Conservation (phyloP, 305 asterid genomes). For the Solanum hybrid region DNA sequence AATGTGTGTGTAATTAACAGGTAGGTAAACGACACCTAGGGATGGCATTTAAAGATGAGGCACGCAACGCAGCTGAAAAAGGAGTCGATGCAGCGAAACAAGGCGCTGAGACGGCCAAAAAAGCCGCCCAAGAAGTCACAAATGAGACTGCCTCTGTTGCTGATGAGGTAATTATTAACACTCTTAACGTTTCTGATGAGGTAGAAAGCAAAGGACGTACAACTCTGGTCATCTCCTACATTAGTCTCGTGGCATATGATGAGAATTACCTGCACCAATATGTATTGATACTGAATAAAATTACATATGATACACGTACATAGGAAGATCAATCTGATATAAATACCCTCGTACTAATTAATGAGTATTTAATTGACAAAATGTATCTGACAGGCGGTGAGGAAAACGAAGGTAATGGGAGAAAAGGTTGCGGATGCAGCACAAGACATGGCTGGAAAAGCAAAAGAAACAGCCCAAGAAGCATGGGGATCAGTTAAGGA, state of each 20-base stretch:
- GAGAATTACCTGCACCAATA: neutral
- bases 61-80: slow-evolving; percentile 27
- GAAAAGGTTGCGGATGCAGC: slow-evolving; percentile 22
- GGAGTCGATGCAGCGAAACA: slow-evolving; percentile 45
- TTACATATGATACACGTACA: neutral
- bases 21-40: slow-evolving; percentile 18
- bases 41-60: slow-evolving; percentile 31
- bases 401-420: slow-evolving; percentile 18
- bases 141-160: slow-evolving; percentile 31
- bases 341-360: neutral
- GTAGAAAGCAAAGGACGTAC: neutral
- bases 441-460: slow-evolving; percentile 22
- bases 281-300: neutral
- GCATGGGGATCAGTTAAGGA: slow-evolving; percentile 33
- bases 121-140: slow-evolving; percentile 37
- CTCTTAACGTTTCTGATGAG: neutral
- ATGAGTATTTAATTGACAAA: neutral
- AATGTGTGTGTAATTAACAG: neutral
- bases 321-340: neutral
- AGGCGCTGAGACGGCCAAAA: slow-evolving; percentile 47
- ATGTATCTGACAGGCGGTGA: slow-evolving; percentile 7
- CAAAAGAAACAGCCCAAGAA: slow-evolving; percentile 23
- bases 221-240: neutral
- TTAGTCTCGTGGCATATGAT: neutral
- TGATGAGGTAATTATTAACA: slow-evolving; percentile 25